Evolutionary conservation across 2,329 filamentous ascomycete genomes (phyloP).

Genomic region (Xylariomycetidae sp.): DNA sequence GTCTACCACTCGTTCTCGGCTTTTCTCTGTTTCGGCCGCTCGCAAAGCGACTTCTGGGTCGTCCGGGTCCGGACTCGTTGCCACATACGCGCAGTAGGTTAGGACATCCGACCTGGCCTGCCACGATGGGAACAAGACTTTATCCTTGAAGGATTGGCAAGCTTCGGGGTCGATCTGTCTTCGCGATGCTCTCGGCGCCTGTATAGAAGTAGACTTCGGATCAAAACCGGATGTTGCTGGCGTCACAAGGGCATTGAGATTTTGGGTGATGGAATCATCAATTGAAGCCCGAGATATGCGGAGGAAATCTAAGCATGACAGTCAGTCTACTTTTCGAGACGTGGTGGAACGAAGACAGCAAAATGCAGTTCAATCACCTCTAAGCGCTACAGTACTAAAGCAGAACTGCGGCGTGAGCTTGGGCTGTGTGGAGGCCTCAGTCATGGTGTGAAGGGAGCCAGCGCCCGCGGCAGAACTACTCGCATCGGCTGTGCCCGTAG

Average conservation of each 20-base stretch:
- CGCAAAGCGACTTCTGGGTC: conserved; percentile 71
- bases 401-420: conserved; percentile 68
- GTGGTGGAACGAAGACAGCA: too few species aligned
- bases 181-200: conserved; percentile 44
- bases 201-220: conserved; percentile 65
- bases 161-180: conserved; percentile 53
- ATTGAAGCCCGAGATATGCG: conserved; percentile 76
- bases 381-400: conserved; percentile 62
- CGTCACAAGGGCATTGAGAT: conserved; percentile 81
- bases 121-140: conserved; percentile 85
- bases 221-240: conserved; percentile 71
- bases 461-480: conserved; percentile 9
- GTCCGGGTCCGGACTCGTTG: conserved; percentile 78
- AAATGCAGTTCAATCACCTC: conserved; percentile 44
- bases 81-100: conserved; percentile 83
- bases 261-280: conserved; percentile 90
- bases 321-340: too few species aligned
- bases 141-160: conserved; percentile 68
- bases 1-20: conserved; percentile 70
- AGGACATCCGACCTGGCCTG: conserved; percentile 75
- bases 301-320: conserved; percentile 66
- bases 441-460: conserved; percentile 35
- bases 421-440: conserved; percentile 39
- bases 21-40: conserved; percentile 62
- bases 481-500: conserved; percentile 31